Evolutionary conservation across 2,329 filamentous ascomycete species (phyloP), one percentile per base, ranked within the genome.

Genomic region (Elsinoe australis): DNA sequence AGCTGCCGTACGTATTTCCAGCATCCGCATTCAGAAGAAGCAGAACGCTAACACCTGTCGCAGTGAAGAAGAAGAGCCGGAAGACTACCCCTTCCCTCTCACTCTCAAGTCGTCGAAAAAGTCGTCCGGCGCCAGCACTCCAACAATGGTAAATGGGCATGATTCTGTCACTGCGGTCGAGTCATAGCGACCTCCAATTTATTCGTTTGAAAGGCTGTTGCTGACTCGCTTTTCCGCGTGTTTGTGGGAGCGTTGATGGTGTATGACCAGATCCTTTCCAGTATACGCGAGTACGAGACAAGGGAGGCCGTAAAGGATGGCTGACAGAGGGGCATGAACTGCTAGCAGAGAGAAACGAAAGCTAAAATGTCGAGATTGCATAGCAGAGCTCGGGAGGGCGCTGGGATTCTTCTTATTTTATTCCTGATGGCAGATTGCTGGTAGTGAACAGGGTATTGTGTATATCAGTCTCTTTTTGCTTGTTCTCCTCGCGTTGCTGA

Each of bases 1-100:
- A 94, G 70, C 73, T 96, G 51, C 92, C 90, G 61, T 96, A 78
- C 84, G 89, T 88, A 22, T 21, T n/a, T n/a, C n/a, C 9, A 21
- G 3, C 21, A 31, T n/a, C 22, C 18, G n/a, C 10, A 3, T 3
- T 4, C 14, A n/a, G 10, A 15, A 15, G 35, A 12, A 24, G 19
- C 22, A 44, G n/a, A 14, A 5, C n/a, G 38, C 66, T 69, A 59
- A 70, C 59, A 35, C 46, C 29, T 15, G 31, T 29, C 54, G 52
- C 59, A 94, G 87, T 68, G 87, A 92, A 66, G 89, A 95, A 65
- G 92, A 96, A 71, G 92, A 96, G 58, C 80, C 84, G 0, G 90
- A 86, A 59, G 82, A 85, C 56, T 83, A 83, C 61, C 75, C 78
- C 28, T 85, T 83, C 69, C 82, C 82, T 31, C 73, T 86, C 44